Evolutionary conservation across 2,329 filamentous ascomycete species (phyloP), one percentile per base, ranked within the genome.

Genomic region (Colletotrichum sp.): DNA sequence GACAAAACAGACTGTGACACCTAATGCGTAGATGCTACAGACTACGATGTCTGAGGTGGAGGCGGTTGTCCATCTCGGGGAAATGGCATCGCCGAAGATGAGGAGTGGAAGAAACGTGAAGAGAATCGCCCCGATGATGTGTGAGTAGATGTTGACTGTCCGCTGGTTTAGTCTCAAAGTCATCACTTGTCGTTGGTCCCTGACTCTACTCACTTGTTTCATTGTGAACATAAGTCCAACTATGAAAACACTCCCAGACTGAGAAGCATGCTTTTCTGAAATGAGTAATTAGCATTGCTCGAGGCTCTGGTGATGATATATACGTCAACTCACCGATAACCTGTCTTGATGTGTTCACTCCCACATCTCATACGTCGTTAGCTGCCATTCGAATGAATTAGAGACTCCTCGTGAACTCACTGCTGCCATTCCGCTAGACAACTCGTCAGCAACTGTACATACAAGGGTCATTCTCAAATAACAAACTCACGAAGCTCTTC

Each of bases 71-170:
- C 85, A 86, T 25, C 85, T 81, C 8, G 83, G 81, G 8, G 82
- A 82, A 6, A 88, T 80, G 22, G 84, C 80, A 5, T 82, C 80
- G 22, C 77, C 79, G 78, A 86, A 87, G 29, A 86, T 73, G 66
- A 82, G 83, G 16, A 84, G 30, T 2, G 86, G 85, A 55, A 88
- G 77, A 13, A 76, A 73, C 11, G 84, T 62, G 79, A 89, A 89
- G 22, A 88, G 19, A 6, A 82, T n/a, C 3, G 84, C 82, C 9
- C 87, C 88, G 39, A 87, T 44, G 3, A 87, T 74, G 76, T 89
- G 88, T 2, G 87, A 88, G 75, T 84, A 86, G 22, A 89, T 89
- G 77, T 88, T 89, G 19, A 89, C 86, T 87, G 55, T 64, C 9
- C 36, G 34, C 4, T 8, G 32, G 13, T 36, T 39, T 6, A 34